phyloP scores from a whole-genome alignment of 805 yeast species.

The Nakazawaea wyomingensis region DNA sequence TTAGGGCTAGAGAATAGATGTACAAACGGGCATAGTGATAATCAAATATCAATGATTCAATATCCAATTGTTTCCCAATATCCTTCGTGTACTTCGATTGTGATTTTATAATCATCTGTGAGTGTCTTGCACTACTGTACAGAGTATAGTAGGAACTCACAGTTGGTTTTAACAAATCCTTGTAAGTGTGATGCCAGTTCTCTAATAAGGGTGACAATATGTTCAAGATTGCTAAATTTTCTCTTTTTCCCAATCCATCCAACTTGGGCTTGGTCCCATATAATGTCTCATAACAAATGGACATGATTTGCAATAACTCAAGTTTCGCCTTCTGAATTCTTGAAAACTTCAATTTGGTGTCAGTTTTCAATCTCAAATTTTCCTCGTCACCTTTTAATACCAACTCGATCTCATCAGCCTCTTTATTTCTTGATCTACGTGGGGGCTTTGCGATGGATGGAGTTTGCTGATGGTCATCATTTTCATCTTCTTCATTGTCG shows the following conservation, averaged over 20 bases:
- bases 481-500: slow-evolving; percentile 31
- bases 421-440: slow-evolving; percentile 5
- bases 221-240: slow-evolving; percentile 64
- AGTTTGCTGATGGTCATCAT: slow-evolving; percentile 22
- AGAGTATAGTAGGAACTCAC: slow-evolving; percentile 31
- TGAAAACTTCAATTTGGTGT: slow-evolving; percentile 46
- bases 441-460: not conserved
- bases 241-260: slow-evolving; percentile 49
- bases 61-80: slow-evolving; percentile 42
- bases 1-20: slow-evolving; percentile 76
- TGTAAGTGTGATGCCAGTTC: slow-evolving; percentile 69
- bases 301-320: slow-evolving; percentile 71
- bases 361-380: slow-evolving; percentile 21
- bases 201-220: slow-evolving; percentile 73
- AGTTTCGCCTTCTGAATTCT: slow-evolving; percentile 67
- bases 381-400: slow-evolving; percentile 26
- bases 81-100: slow-evolving; percentile 34
- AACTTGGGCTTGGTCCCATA: slow-evolving; percentile 61
- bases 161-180: slow-evolving; percentile 44
- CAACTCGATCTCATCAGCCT: slow-evolving; percentile 15
- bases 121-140: slow-evolving; percentile 7
- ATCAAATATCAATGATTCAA: slow-evolving; percentile 74
- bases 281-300: slow-evolving; percentile 78
- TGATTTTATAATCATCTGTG: slow-evolving; percentile 23
- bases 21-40: slow-evolving; percentile 81